Base-by-base conservation (phyloP, 768 basidiomycete species). In the Pleurotus tuber-regium region DNA sequence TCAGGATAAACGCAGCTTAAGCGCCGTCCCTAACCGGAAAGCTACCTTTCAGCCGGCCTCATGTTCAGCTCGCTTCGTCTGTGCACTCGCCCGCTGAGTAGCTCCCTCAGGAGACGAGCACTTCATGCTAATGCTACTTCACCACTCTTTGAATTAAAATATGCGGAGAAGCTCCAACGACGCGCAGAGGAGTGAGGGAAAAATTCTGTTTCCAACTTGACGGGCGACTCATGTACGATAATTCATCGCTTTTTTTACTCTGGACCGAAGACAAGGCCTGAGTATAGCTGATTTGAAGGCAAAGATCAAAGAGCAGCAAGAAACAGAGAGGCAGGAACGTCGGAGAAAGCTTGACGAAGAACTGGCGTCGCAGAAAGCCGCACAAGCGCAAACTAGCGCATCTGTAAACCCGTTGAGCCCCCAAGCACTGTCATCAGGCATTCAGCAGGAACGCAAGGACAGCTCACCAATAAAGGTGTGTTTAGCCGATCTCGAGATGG, bases 401-500 rank as follows among this genome's bases (percentile, higher is more conserved):
- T 28, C 65, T 43, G 25, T 53, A 18, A 38, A 59, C 48, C 18
- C 54, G 43, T 31, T 52, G 25, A 38, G 48, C 54, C 31, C 29
- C 5, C 11, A 16, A 41, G 42, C 18, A 43, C 23, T 39, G 35
- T 28, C 31, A 30, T 21, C 12, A 59, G 54, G 28, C 47, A 57
- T 33, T 38, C 36, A 18, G 23, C 55, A 5, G 38, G 54, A 57
- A 24, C 78, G 85, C 31, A 84, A 77, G 58, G 87, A 89, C 60
- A 79, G 79, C 49, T 81, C 86, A 12, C 87, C 87, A 5, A 68
- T 89, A 47, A 86, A 82, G 74, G 84, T 78, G 60, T 51, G 74
- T 64, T 46, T n/a, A n/a, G 47, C 5, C 14, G 5, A 4, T 49
- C 35, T 26, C 50, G 16, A 10, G 40, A 30, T 4, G n/a, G 28